Conservation (phyloP, 495 filamentous ascomycete genomes). For the Cladorrhinum samala region DNA sequence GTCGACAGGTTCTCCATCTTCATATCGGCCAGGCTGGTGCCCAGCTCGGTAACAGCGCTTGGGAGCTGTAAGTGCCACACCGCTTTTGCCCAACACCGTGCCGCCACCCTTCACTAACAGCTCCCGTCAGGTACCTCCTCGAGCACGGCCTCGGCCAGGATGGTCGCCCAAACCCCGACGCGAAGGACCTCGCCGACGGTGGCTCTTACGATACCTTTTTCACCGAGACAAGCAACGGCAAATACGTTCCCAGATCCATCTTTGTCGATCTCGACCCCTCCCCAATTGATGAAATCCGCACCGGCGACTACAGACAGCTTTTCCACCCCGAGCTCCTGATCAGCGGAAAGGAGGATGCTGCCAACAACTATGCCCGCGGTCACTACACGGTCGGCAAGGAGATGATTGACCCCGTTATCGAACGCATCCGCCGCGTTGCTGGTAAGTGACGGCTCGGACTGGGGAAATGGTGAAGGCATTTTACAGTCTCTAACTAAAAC, state of each 20-base stretch:
- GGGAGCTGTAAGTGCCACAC: conserved; percentile 77
- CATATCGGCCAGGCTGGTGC: conserved; percentile 90
- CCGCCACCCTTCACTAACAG: conserved; percentile 9
- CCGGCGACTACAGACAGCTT: conserved; percentile 72
- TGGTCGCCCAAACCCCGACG: conserved; percentile 61
- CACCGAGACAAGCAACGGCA: conserved; percentile 76
- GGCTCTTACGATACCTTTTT: conserved; percentile 89
- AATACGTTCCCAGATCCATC: conserved; percentile 87
- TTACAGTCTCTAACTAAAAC: conserved; percentile 15
- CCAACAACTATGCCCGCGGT: conserved; percentile 92
- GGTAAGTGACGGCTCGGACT: conserved; percentile 43
- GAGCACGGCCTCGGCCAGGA: conserved; percentile 82
- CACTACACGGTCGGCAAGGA: conserved; percentile 94
- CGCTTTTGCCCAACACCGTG: conserved; percentile 27
- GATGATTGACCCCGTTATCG: conserved; percentile 74
- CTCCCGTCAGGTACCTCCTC: conserved; percentile 64
- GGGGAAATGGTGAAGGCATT: not conserved
- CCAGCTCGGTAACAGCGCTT: conserved; percentile 90
- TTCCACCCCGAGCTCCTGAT: conserved; percentile 87
- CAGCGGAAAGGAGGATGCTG: conserved; percentile 89
- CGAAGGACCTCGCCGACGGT: conserved; percentile 53
- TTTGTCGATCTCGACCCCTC: conserved; percentile 87
- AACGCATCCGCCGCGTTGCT: conserved; percentile 76
- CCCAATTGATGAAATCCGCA: conserved; percentile 88
- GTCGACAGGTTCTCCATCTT: conserved; percentile 83